A percentile compares a stretch with the other conserved stretches of the same genome.
These are phyloP conservation scores for Monilinia fructigena DNA, from an alignment of 2,329 filamentous ascomycete species.

Conservation along the genomic window DNA sequence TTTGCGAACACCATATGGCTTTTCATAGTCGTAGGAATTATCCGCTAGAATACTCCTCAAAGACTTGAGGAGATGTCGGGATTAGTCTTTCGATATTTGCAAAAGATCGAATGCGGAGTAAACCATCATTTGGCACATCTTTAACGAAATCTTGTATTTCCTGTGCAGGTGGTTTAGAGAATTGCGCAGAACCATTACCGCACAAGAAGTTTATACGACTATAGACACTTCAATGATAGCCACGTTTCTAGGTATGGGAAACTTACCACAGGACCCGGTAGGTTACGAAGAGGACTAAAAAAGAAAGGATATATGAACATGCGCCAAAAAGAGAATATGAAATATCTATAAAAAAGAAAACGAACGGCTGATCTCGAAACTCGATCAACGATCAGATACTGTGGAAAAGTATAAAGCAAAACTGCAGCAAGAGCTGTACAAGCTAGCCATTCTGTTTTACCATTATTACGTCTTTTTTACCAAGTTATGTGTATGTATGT, in stretches of 20 bases:
- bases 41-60: slow-evolving; percentile 69
- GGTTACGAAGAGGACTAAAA: slow-evolving; percentile 27
- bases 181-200: slow-evolving; percentile 7
- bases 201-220: slow-evolving; percentile 15
- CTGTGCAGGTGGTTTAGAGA: slow-evolving; percentile 3
- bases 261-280: slow-evolving; percentile 24
- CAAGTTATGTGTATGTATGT: background rate
- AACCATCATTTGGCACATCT: slow-evolving; percentile 61
- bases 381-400: slow-evolving; percentile 6
- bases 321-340: slow-evolving; percentile 7
- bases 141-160: slow-evolving; percentile 44
- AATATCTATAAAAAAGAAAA: slow-evolving; percentile 11
- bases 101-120: slow-evolving; percentile 63
- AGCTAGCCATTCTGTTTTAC: slow-evolving; percentile 13
- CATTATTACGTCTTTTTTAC: slow-evolving; percentile 4
- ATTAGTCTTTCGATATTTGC: slow-evolving; percentile 61
- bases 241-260: background rate
- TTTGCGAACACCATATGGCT: slow-evolving; percentile 54
- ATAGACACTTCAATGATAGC: background rate
- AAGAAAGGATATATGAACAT: slow-evolving; percentile 25
- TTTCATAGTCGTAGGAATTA: slow-evolving; percentile 67
- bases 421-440: slow-evolving; percentile 10
- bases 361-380: slow-evolving; percentile 16
- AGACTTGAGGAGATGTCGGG: slow-evolving; percentile 56
- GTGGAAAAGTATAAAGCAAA: slow-evolving; percentile 18